Evolutionary conservation across 78 protist species (phyloP).

Genomic region (Isochrysis galbana): DNA sequence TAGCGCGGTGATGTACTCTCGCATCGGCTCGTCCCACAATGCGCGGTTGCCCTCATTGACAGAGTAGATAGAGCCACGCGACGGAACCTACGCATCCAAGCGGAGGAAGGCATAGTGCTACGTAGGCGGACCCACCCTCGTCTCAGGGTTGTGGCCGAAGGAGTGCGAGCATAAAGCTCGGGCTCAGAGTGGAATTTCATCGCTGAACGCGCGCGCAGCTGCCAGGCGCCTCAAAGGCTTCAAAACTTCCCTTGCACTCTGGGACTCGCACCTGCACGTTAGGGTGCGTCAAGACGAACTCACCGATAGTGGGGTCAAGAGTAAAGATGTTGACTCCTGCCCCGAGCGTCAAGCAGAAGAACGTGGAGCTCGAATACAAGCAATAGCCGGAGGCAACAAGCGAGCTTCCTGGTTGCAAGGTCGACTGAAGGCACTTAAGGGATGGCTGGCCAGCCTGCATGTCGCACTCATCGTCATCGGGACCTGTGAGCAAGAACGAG

Average conservation of each 20-base stretch:
- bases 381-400: slow-evolving; percentile 63
- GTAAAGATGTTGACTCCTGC: slow-evolving; percentile 46
- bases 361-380: slow-evolving; percentile 73
- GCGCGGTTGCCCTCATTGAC: slow-evolving; percentile 87
- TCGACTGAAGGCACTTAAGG: neutral
- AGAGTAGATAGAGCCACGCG: slow-evolving; percentile 75
- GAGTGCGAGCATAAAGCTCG: neutral
- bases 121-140: too few relatives aligned
- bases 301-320: slow-evolving; percentile 75
- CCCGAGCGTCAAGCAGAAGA: slow-evolving; percentile 61
- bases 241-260: too few relatives aligned
- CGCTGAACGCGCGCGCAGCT: neutral
- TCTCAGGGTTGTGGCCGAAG: neutral
- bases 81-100: too few relatives aligned
- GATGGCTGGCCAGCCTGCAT: neutral
- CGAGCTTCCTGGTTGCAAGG: slow-evolving; percentile 13
- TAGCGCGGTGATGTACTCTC: neutral
- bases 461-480: neutral
- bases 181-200: too few relatives aligned
- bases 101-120: too few relatives aligned
- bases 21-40: slow-evolving; percentile 64
- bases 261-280: slow-evolving; percentile 36
- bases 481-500: too few relatives aligned
- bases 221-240: too few relatives aligned
- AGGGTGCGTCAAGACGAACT: slow-evolving; percentile 78